These are phyloP conservation scores for Henckelia pumila DNA, from an alignment of 257 asterid species.

Conservation along the genomic window DNA sequence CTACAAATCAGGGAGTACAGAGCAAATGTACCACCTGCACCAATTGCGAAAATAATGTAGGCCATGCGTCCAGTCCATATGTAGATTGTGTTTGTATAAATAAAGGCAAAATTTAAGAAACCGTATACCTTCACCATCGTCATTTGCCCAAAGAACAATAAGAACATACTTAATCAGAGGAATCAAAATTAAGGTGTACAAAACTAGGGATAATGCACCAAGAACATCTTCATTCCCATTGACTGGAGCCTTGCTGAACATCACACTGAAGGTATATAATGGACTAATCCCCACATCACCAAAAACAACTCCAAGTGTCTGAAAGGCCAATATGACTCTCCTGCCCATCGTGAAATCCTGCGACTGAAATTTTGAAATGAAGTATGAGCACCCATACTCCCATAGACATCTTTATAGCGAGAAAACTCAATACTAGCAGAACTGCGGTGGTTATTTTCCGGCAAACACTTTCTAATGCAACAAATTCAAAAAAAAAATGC, in stretches of 20 bases:
- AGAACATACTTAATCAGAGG: slow-evolving; percentile 88
- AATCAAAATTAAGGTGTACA: slow-evolving; percentile 82
- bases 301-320: slow-evolving; percentile 91
- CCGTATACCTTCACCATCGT: slow-evolving; percentile 93
- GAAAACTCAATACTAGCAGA: slow-evolving; percentile 16
- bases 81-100: not conserved
- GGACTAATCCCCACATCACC: slow-evolving; percentile 99
- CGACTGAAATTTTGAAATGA: slow-evolving; percentile 34
- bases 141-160: slow-evolving; percentile 97
- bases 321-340: slow-evolving; percentile 69
- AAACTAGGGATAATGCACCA: slow-evolving; percentile 88
- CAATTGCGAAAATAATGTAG: slow-evolving; percentile 30
- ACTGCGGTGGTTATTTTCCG: not conserved
- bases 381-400: slow-evolving; percentile 24
- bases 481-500: slow-evolving; percentile 17
- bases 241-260: slow-evolving; percentile 99
- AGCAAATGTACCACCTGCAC: slow-evolving; percentile 98
- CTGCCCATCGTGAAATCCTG: slow-evolving; percentile 81
- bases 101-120: slow-evolving; percentile 17
- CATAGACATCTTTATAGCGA: slow-evolving; percentile 6
- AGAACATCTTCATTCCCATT: slow-evolving; percentile 81
- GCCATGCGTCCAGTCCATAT: slow-evolving; percentile 22
- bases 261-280: slow-evolving; percentile 91
- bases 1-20: slow-evolving; percentile 96
- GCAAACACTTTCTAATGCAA: slow-evolving; percentile 4